phyloP scores from a whole-genome alignment of 208 protist genomes.

The Acanthamoeba divionensis region DNA sequence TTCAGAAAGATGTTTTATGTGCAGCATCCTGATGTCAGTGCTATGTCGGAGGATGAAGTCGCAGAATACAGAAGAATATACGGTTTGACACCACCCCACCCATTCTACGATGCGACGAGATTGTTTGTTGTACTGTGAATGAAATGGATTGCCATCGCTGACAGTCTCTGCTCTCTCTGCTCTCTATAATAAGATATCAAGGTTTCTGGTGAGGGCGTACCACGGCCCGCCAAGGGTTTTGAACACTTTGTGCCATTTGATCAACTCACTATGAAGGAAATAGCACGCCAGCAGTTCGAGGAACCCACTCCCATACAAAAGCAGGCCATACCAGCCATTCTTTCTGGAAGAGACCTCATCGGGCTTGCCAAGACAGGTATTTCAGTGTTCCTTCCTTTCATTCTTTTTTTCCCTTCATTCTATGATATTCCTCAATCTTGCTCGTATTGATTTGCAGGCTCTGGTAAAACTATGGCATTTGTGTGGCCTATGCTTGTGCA shows the following conservation, averaged over 20 bases:
- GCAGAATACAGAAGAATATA: conserved; percentile 18
- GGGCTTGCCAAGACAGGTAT: conserved; percentile 41
- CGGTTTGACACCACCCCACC: not conserved
- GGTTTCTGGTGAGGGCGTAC: not conserved
- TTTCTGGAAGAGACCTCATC: conserved; percentile 40
- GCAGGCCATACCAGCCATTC: conserved; percentile 72
- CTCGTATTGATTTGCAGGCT: too few species aligned
- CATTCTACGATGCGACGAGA: not conserved
- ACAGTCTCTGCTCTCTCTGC: too few species aligned
- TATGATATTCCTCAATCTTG: too few species aligned
- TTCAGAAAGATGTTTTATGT: conserved; percentile 74
- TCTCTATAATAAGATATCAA: not conserved
- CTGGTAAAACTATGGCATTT: conserved; percentile 89
- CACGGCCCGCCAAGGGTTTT: not conserved
- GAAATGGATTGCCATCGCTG: too few species aligned
- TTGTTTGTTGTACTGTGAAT: not conserved
- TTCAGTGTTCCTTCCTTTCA: too few species aligned
- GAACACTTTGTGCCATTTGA: not conserved
- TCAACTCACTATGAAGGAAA: not conserved
- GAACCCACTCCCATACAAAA: conserved; percentile 87
- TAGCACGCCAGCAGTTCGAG: conserved; percentile 53
- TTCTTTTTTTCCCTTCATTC: too few species aligned
- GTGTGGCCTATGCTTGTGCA: conserved; percentile 82
- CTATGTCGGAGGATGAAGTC: conserved; percentile 60
- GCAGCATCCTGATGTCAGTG: conserved; percentile 53